A percentile compares a stretch with the other conserved stretches of the same genome.
Conservation (phyloP, 140 eudicot species). For the Cichorium intybus region DNA sequence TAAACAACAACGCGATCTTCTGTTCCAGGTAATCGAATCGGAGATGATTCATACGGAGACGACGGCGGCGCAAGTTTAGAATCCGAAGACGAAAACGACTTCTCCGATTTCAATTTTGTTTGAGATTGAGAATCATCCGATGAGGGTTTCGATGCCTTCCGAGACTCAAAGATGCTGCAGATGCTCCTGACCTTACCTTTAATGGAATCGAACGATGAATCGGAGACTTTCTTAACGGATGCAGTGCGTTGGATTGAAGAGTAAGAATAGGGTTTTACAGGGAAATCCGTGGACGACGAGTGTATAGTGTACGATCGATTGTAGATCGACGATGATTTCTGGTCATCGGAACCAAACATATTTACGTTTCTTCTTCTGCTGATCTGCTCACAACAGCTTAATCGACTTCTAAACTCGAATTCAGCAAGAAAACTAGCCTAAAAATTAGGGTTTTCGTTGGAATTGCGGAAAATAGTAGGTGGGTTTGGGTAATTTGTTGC, state of each 20-base stretch:
- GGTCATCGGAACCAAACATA: constrained; percentile 39
- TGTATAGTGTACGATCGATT: constrained; percentile 65
- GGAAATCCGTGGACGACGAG: constrained; percentile 27
- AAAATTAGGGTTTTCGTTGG: constrained; percentile 1
- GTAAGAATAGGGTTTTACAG: constrained; percentile 41
- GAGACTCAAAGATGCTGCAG: constrained; percentile 65
- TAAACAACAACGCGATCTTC: constrained; percentile 84
- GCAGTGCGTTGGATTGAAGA: constrained; percentile 49
- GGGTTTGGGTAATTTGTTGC: constrained; percentile 12
- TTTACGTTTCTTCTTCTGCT: constrained; percentile 12
- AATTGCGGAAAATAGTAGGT: constrained; percentile 3
- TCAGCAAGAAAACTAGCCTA: neutral
- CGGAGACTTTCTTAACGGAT: constrained; percentile 42
- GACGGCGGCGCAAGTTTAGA: constrained; percentile 1
- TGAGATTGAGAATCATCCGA: constrained; percentile 4
- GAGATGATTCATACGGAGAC: constrained; percentile 5
- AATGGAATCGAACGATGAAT: constrained; percentile 47
- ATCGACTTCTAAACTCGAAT: neutral
- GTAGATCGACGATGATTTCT: constrained; percentile 35
- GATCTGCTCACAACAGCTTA: neutral
- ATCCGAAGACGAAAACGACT: constrained; percentile 15
- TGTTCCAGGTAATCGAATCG: constrained; percentile 60
- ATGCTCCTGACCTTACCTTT: constrained; percentile 68
- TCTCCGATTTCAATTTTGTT: constrained; percentile 8
- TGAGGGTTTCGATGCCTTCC: constrained; percentile 13